A percentile compares a stretch with the other conserved stretches of the same genome.
Evolutionary conservation across 805 yeast species (phyloP).

Genomic region (Schwanniomyces vanrijiae): DNA sequence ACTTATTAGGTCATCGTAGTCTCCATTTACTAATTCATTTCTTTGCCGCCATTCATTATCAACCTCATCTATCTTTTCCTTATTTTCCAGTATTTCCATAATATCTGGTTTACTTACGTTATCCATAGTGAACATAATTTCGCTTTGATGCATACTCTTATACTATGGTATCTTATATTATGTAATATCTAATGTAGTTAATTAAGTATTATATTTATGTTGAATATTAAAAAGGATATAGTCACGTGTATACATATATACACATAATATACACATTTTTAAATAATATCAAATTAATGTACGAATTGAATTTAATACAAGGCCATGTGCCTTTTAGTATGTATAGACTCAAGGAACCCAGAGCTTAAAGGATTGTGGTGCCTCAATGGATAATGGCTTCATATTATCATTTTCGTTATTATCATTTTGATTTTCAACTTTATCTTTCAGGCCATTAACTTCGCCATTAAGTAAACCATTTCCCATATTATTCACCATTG

Average conservation of each 20-base stretch:
- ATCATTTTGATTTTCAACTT: constrained; percentile 5
- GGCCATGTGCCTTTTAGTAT: neutral
- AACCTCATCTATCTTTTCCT: neutral
- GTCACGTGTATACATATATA: neutral
- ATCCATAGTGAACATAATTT: neutral
- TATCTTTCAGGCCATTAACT: neutral
- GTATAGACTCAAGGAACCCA: constrained; percentile 37
- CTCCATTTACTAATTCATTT: neutral
- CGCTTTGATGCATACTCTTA: neutral
- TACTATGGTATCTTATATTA: neutral
- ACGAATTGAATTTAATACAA: constrained; percentile 5
- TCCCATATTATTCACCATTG: constrained; percentile 15
- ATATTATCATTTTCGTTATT: constrained; percentile 4
- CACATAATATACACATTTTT: neutral
- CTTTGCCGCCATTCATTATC: neutral
- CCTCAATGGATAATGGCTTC: constrained; percentile 39
- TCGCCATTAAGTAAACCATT: constrained; percentile 3
- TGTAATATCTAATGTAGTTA: no score
- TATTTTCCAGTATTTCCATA: neutral
- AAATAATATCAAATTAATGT: neutral
- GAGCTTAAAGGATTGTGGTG: constrained; percentile 44
- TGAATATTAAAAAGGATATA: neutral
- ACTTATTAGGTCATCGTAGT: neutral
- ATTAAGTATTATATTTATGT: neutral
- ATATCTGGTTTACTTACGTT: neutral